Conservation (phyloP, 2,329 filamentous ascomycete species). For the Diaporthe amygdali region DNA sequence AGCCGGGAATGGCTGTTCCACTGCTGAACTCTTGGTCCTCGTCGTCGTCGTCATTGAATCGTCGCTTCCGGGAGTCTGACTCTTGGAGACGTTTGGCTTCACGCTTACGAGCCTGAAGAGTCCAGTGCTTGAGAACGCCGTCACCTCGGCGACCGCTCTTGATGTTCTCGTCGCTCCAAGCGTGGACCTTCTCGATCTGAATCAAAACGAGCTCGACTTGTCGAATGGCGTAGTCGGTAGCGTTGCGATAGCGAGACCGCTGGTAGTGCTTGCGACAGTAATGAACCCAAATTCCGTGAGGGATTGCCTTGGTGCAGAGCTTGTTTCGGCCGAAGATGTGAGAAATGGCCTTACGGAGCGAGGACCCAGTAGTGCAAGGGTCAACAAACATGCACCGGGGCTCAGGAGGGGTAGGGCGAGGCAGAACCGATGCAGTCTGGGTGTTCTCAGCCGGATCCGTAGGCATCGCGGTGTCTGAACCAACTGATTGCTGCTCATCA, state of each 20-base stretch:
- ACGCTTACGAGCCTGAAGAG: conserved; percentile 67
- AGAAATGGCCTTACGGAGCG: conserved; percentile 76
- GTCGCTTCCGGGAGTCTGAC: conserved; percentile 32
- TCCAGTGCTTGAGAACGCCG: conserved; percentile 63
- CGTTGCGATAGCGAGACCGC: conserved; percentile 72
- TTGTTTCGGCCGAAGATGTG: conserved; percentile 88
- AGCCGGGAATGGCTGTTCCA: conserved; percentile 51
- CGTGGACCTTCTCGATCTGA: conserved; percentile 66
- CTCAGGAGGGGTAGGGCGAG: conserved; percentile 24
- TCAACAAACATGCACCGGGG: conserved; percentile 59
- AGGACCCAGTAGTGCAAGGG: conserved; percentile 64
- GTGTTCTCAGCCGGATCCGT: conserved; percentile 10
- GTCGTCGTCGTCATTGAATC: conserved; percentile 32
- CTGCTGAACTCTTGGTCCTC: conserved; percentile 40
- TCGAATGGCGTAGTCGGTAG: conserved; percentile 61
- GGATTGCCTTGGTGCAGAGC: conserved; percentile 73
- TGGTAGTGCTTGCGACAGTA: conserved; percentile 87
- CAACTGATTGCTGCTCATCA: conserved; percentile 16
- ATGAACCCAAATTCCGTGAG: conserved; percentile 73
- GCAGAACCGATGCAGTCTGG: background rate
- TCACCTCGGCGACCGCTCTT: conserved; percentile 18
- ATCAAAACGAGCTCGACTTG: conserved; percentile 69
- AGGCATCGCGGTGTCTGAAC: conserved; percentile 27
- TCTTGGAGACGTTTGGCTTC: conserved; percentile 61
- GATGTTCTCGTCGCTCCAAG: conserved; percentile 62